phyloP scores from a whole-genome alignment of 305 asterid genomes.

The Solanum aculeatissimum region DNA sequence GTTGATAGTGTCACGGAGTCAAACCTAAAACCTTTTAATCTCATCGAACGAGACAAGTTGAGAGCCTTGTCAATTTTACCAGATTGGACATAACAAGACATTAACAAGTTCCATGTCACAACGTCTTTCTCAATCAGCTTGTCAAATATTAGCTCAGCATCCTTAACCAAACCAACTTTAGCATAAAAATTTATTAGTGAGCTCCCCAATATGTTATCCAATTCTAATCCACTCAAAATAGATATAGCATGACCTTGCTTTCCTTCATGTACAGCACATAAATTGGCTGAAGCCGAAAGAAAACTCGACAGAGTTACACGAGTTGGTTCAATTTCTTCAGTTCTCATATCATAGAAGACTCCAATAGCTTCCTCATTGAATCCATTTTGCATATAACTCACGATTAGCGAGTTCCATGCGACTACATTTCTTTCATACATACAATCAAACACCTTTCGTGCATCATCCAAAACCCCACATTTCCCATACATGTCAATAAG shows the following conservation, averaged over 20 bases:
- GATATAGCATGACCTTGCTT: slow-evolving; percentile 22
- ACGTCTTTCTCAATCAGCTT: slow-evolving; percentile 18
- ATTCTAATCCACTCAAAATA: slow-evolving; percentile 1
- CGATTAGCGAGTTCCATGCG: slow-evolving; percentile 20
- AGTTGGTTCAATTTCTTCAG: slow-evolving; percentile 17
- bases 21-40: slow-evolving; percentile 9
- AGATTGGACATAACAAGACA: slow-evolving; percentile 13
- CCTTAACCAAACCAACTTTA: slow-evolving; percentile 17
- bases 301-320: slow-evolving; percentile 15
- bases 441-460: slow-evolving; percentile 14
- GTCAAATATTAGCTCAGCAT: slow-evolving; percentile 17
- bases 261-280: slow-evolving; percentile 16
- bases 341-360: slow-evolving; percentile 12
- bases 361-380: slow-evolving; percentile 8
- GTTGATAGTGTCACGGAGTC: slow-evolving; percentile 16
- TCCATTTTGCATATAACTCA: slow-evolving; percentile 21
- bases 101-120: slow-evolving; percentile 20
- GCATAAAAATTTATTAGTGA: slow-evolving; percentile 21
- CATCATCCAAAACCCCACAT: slow-evolving; percentile 16
- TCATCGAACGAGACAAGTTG: slow-evolving; percentile 12
- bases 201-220: slow-evolving; percentile 17
- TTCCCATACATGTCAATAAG: slow-evolving; percentile 27
- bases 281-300: slow-evolving; percentile 20
- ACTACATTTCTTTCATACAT: slow-evolving; percentile 19
- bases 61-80: slow-evolving; percentile 7